Percentiles rank a stretch among this genome's conserved stretches.
Evolutionary conservation across 768 basidiomycete genomes (phyloP).

Genomic region (Lyophyllum atratum): DNA sequence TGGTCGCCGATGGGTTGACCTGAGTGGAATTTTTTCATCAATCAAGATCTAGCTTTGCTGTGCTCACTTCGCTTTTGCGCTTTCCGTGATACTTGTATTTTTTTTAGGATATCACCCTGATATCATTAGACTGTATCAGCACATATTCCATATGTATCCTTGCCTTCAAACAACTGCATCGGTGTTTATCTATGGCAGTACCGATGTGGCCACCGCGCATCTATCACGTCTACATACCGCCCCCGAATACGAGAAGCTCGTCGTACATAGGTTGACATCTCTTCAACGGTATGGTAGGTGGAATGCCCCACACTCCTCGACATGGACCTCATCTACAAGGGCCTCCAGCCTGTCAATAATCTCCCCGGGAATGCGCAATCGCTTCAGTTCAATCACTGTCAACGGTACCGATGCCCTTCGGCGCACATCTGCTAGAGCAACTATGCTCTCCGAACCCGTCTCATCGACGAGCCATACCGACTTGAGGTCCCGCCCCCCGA

Average conservation of each 20-base stretch:
- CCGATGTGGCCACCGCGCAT: too few relatives aligned
- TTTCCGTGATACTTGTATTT: neutral
- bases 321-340: neutral
- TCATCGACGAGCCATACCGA: neutral
- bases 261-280: too few relatives aligned
- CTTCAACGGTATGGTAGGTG: too few relatives aligned
- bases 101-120: neutral
- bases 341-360: neutral
- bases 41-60: conserved; percentile 55
- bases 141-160: neutral
- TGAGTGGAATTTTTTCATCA: conserved; percentile 78
- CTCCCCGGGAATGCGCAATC: neutral
- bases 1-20: conserved; percentile 88
- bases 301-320: too few relatives aligned
- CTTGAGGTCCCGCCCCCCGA: neutral
- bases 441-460: neutral
- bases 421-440: neutral
- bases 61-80: neutral
- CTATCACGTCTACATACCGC: too few relatives aligned
- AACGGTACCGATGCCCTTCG: neutral
- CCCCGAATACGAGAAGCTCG: too few relatives aligned
- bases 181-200: too few relatives aligned
- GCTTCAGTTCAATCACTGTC: neutral
- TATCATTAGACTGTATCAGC: neutral
- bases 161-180: neutral